Conservation (phyloP, 2,329 filamentous ascomycete species). For the Fusarium decemcellulare region DNA sequence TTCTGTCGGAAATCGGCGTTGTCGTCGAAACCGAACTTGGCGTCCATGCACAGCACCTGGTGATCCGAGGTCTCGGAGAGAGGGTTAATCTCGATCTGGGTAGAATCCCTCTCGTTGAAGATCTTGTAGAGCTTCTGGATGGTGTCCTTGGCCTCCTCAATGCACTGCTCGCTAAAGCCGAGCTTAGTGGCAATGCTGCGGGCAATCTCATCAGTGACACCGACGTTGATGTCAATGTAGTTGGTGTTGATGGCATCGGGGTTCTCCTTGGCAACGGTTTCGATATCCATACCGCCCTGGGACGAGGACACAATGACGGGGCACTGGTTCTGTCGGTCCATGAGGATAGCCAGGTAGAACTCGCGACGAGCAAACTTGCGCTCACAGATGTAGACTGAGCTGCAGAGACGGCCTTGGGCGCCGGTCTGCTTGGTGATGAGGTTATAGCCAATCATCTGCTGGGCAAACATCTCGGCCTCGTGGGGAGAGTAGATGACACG, state of each 20-base stretch:
- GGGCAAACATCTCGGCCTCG: slow-evolving; percentile 95
- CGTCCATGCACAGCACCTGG: slow-evolving; percentile 99
- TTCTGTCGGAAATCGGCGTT: slow-evolving; percentile 99
- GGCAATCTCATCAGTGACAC: slow-evolving; percentile 96
- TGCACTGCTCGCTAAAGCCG: slow-evolving; percentile 97
- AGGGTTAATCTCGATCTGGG: slow-evolving; percentile 99
- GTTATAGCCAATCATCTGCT: slow-evolving; percentile 99
- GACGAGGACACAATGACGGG: slow-evolving; percentile 98
- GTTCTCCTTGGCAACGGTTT: slow-evolving; percentile 97
- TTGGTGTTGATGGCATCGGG: slow-evolving; percentile 97
- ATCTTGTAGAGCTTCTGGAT: slow-evolving; percentile 99
- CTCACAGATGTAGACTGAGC: slow-evolving; percentile 98
- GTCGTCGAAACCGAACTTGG: slow-evolving; percentile 99
- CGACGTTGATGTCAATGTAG: slow-evolving; percentile 91
- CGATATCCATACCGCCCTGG: slow-evolving; percentile 99
- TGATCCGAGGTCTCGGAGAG: slow-evolving; percentile 98
- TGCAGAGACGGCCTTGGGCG: slow-evolving; percentile 93
- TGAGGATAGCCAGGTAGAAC: slow-evolving; percentile 98
- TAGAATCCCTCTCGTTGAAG: slow-evolving; percentile 98
- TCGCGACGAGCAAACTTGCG: slow-evolving; percentile 99
- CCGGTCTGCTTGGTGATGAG: slow-evolving; percentile 99
- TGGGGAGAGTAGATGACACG: slow-evolving; percentile 99
- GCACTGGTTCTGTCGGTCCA: slow-evolving; percentile 92
- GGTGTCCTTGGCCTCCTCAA: slow-evolving; percentile 94
- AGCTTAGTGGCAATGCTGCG: slow-evolving; percentile 90